A percentile compares a stretch with the other conserved stretches of the same genome.
phyloP scores from a whole-genome alignment of 306 rosid genomes.

The Pyrus bretschneideri region DNA sequence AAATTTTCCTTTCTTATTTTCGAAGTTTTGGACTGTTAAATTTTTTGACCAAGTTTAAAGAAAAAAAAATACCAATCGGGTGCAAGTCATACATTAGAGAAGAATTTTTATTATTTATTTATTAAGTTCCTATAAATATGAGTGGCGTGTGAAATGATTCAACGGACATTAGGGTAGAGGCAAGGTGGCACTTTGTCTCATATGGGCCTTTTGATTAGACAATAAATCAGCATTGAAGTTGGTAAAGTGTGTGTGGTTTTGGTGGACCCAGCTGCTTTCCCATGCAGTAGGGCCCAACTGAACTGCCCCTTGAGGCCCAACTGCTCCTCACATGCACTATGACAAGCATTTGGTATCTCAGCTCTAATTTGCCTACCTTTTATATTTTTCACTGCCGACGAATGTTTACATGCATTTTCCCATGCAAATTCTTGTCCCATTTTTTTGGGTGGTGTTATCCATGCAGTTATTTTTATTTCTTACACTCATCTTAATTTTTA shows the following conservation, averaged over 20 bases:
- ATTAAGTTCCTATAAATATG: background rate
- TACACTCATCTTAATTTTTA: too few relatives aligned
- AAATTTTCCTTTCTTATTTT: too few relatives aligned
- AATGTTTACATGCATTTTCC: background rate
- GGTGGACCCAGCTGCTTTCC: constrained; percentile 15
- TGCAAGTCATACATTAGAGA: too few relatives aligned
- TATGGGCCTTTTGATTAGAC: constrained; percentile 8
- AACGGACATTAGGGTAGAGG: background rate
- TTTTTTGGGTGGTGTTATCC: background rate
- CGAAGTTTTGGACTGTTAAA: too few relatives aligned
- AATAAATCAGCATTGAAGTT: constrained; percentile 12
- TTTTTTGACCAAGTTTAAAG: too few relatives aligned
- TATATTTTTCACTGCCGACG: background rate
- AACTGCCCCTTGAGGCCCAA: constrained; percentile 17
- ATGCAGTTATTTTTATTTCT: too few relatives aligned
- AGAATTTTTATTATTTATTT: too few relatives aligned
- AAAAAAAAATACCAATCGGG: too few relatives aligned
- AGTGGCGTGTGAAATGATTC: background rate
- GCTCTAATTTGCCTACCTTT: too few relatives aligned
- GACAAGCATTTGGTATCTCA: background rate
- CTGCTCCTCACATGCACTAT: constrained; percentile 8
- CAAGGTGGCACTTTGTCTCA: constrained; percentile 16
- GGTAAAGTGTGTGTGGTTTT: constrained; percentile 8
- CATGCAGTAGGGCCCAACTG: background rate
- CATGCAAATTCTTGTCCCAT: background rate